Percentiles rank a stretch among this genome's conserved stretches.
Evolutionary conservation across 2,329 filamentous ascomycete species (phyloP).

Genomic region (Dendryphion nanum): DNA sequence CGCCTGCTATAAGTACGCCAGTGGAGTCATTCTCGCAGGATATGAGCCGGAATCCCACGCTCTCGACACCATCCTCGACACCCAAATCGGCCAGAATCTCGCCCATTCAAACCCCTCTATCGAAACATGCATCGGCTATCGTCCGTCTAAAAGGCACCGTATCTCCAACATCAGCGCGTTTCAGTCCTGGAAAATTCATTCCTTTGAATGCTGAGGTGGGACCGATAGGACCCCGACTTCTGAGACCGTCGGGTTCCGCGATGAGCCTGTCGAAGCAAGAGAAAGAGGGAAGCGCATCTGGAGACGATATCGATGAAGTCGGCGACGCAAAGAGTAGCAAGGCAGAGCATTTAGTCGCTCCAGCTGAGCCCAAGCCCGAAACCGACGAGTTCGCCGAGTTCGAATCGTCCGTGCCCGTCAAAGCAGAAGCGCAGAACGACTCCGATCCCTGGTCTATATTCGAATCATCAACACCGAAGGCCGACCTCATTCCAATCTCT

Average conservation of each 20-base stretch:
- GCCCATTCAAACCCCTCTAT: constrained; percentile 11
- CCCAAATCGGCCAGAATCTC: constrained; percentile 10
- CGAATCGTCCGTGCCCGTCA: too few species aligned
- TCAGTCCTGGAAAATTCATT: constrained; percentile 26
- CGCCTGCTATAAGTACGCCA: constrained; percentile 25
- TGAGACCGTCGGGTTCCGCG: too few species aligned
- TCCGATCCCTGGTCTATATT: background rate
- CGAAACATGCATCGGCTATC: constrained; percentile 27
- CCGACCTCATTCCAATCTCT: too few species aligned
- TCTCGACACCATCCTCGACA: constrained; percentile 12
- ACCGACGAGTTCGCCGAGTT: constrained; percentile 1
- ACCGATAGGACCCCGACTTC: constrained; percentile 27
- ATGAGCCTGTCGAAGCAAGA: too few species aligned
- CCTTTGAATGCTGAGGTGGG: constrained; percentile 22
- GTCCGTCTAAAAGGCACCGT: constrained; percentile 31
- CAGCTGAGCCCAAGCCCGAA: too few species aligned
- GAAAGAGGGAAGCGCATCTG: too few species aligned
- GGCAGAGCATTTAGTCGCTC: too few species aligned
- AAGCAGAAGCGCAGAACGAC: too few species aligned
- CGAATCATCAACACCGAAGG: constrained; percentile 3
- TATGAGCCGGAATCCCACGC: constrained; percentile 7
- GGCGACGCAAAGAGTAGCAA: too few species aligned
- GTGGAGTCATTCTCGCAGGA: constrained; percentile 11
- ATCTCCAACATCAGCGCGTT: constrained; percentile 35
- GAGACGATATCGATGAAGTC: too few species aligned